Base-by-base conservation (phyloP, 257 asterid genomes). In the Lavandula angustifolia region DNA sequence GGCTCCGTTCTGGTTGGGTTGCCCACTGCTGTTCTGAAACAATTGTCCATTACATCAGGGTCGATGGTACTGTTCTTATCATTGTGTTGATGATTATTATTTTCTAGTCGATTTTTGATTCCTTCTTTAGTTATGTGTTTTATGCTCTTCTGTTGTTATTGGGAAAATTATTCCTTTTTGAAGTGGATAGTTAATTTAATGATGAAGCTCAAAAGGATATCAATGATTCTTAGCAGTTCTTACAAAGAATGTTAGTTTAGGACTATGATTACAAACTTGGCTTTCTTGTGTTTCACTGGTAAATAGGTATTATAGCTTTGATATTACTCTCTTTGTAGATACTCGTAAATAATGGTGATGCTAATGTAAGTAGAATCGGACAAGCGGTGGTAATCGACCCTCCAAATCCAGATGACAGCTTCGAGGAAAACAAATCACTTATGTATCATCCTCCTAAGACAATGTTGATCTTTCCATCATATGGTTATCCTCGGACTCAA, bases 351-450 rank as follows among this genome's bases (percentile, higher is more conserved):
- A 92, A 89, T 67, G 69, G 46, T 63, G 86, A 82, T 76, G 54
- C 76, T 58, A 80, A 78, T 69, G 79, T 76, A 29, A 76, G 61
- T 71, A 84, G 91, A 81, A 76, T 89, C 67, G 97, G 86, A 60
- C 99, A 89, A 80, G 96, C 67, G 9, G 82, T 84, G 58, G 96
- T 79, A 34, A 80, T 92, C 57, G 97, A 92, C 76, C 92, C 96
- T 71, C 92, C 95, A 10, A 67, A 44, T 76, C 73, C 38, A 1
- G 73, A 70, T 11, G 72, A 67, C 40, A 58, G 66, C 63, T 71
- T 60, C 32, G 41, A 60, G n/a, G 71, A 60, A 38, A 1, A 62
- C 22, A 73, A 48, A 62, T 51, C 77, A n/a, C 74, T 46, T 29
- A 13, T 68, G 37, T 33, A 79, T 3, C 74, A 60, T 51, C 71